Percentiles rank a stretch among this genome's conserved stretches.
Conservation (phyloP, 768 basidiomycete genomes). For the Crepidotus variabilis region DNA sequence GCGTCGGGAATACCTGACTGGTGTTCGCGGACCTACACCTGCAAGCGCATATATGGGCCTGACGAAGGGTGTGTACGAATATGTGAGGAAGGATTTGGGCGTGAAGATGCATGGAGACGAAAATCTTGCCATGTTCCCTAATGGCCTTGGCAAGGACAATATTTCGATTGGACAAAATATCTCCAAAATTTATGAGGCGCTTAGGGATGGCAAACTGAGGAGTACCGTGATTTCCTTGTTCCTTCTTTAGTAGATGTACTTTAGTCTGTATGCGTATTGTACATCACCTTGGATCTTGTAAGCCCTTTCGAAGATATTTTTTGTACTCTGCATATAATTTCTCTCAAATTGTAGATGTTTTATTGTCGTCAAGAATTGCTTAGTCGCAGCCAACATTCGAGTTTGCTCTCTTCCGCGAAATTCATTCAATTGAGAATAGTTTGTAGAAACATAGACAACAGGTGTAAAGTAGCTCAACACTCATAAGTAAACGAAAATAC, state of each 20-base stretch:
- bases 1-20: slow-evolving; percentile 52
- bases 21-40: slow-evolving; percentile 56
- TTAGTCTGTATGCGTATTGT: too few species aligned
- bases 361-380: too few species aligned
- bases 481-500: neutral
- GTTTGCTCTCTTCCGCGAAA: too few species aligned
- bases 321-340: too few species aligned
- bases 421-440: too few species aligned
- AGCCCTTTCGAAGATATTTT: too few species aligned
- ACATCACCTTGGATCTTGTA: too few species aligned
- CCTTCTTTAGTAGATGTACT: slow-evolving; percentile 3
- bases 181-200: slow-evolving; percentile 72
- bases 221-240: slow-evolving; percentile 55
- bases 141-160: slow-evolving; percentile 45
- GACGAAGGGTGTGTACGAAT: slow-evolving; percentile 68
- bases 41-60: slow-evolving; percentile 60
- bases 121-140: slow-evolving; percentile 46
- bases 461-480: neutral
- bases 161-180: slow-evolving; percentile 69
- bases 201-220: slow-evolving; percentile 68
- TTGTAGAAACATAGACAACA: too few species aligned
- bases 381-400: too few species aligned
- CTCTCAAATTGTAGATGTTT: too few species aligned
- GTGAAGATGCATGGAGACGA: slow-evolving; percentile 76
- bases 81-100: slow-evolving; percentile 58